Base-by-base conservation (phyloP, 805 yeast species). In the Zygoascus biomembranicola region DNA sequence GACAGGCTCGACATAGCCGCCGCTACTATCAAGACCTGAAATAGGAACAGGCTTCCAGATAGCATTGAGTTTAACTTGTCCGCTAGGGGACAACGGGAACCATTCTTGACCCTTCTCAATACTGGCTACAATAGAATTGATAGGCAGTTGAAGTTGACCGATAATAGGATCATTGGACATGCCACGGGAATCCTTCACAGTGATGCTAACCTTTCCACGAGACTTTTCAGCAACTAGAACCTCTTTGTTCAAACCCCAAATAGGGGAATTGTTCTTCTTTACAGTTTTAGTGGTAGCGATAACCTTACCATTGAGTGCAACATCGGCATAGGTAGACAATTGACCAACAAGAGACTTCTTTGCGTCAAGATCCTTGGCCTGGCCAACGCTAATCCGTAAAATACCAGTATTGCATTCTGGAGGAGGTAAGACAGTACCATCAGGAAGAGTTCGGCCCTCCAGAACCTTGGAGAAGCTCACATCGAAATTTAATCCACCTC, bases 391-490 rank as follows among this genome's bases (percentile, higher is more conserved):
- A 60, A 92, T 71, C 62, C 82, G 77, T 19, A 85, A 81, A 61
- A 95, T 83, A 77, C 99, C 99, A 14, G 97, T 89, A 71, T 92
- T 92, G 66, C 88, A 79, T 59, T 89, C 97, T 46, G 96, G 96
- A 47, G 95, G 87, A 48, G 95, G 89, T 59, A 82, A 84, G 52
- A 78, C 75, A 2, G 90, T 84, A 50, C 97, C 97, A 68, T 89
- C 96, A 2, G 87, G 84, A 54, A 78, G 76, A 14, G 63, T 62
- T 52, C 58, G 60, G 19, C 74, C 73, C 61, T 67, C 68, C 56
- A 89, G 71, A 13, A 94, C 84, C 43, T 95, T 94, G 76, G 82
- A 82, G 73, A 78, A 87, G 58, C 81, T 80, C 61, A 87, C 75
- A 57, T 87, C 90, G 66, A 82, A 87, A 5, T 68, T 69, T 44